Conservation (phyloP, 257 asterid species). For the Galeopsis tetrahit region DNA sequence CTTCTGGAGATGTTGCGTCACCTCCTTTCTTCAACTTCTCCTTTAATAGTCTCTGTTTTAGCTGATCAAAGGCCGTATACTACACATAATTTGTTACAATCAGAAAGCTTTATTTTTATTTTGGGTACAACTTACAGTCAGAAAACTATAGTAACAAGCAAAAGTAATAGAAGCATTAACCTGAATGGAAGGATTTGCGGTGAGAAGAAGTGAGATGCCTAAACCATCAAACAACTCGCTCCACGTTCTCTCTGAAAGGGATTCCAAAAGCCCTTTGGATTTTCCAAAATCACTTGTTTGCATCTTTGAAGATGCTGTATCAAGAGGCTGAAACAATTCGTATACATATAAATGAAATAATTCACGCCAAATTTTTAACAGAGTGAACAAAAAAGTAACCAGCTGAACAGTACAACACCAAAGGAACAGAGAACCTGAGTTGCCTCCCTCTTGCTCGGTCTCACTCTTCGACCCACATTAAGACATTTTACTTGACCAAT, state of each 20-base stretch:
- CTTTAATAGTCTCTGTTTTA: slow-evolving; percentile 66
- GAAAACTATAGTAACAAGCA: slow-evolving; percentile 9
- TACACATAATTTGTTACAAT: slow-evolving; percentile 40
- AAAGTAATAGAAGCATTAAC: slow-evolving; percentile 38
- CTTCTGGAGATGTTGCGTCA: slow-evolving; percentile 49
- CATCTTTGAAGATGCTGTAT: slow-evolving; percentile 95
- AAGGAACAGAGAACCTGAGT: background rate
- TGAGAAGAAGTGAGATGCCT: slow-evolving; percentile 85
- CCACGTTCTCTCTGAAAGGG: slow-evolving; percentile 86
- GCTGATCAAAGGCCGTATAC: slow-evolving; percentile 93
- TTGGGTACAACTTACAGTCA: background rate
- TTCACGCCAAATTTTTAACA: background rate
- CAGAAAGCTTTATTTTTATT: slow-evolving; percentile 7
- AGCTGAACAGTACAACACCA: background rate
- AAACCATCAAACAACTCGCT: slow-evolving; percentile 82
- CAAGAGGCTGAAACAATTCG: slow-evolving; percentile 74
- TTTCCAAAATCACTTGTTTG: slow-evolving; percentile 91
- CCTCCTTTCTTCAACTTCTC: slow-evolving; percentile 42
- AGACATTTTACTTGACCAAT: background rate
- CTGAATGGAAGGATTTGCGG: slow-evolving; percentile 95
- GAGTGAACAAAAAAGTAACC: background rate
- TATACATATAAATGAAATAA: background rate
- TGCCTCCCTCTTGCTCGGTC: no score
- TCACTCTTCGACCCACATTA: no score
- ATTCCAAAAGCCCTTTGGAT: slow-evolving; percentile 80